Evolutionary conservation across 768 basidiomycete species (phyloP), one percentile per base, ranked within the genome.

Genomic region (Chalciporus pseudorubinellus): DNA sequence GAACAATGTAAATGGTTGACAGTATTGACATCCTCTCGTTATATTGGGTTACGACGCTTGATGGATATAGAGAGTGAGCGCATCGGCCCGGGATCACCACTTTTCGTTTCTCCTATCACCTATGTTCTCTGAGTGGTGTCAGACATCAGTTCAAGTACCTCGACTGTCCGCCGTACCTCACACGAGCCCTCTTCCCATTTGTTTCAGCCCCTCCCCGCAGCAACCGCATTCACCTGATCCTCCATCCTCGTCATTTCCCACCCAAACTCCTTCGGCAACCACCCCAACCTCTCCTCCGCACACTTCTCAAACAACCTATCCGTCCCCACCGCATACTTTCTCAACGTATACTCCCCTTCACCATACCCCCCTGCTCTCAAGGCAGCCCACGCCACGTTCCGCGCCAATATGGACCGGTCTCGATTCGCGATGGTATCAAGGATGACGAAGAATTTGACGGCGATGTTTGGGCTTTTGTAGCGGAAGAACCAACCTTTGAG

Each of bases 401-500:
- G 39, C 20, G 56, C 57, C n/a, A 66, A 44, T 11, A 45, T 18
- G 3, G 47, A 44, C 24, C 46, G 34, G 19, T 64, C 45, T 9
- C 48, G 41, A 34, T 50, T 46, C 3, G 65, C 52, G 6, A 41
- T 43, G 1, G 63, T 55, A 31, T 58, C 55, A 19, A 65, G 33
- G 16, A 68, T 63, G 7, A 63, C 59, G 39, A 68, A 59, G 39
- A 62, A 68, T 41, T 60, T 65, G 21, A 66, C 65, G 1, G 61
- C 62, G 39, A 68, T 36, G n/a, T 3, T n/a, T 16, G n/a, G 60
- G 7, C 46, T 49, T 46, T 63, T 66, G 53, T 56, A 61, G 16
- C 24, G 51, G 51, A 66, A 68, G 52, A 68, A 59, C 52, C 58
- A 61, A 19, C 42, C 53, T 21, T 10, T 26, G 10, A 38, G 20